Conservation (phyloP, 768 basidiomycete species). For the Trametes meyenii region DNA sequence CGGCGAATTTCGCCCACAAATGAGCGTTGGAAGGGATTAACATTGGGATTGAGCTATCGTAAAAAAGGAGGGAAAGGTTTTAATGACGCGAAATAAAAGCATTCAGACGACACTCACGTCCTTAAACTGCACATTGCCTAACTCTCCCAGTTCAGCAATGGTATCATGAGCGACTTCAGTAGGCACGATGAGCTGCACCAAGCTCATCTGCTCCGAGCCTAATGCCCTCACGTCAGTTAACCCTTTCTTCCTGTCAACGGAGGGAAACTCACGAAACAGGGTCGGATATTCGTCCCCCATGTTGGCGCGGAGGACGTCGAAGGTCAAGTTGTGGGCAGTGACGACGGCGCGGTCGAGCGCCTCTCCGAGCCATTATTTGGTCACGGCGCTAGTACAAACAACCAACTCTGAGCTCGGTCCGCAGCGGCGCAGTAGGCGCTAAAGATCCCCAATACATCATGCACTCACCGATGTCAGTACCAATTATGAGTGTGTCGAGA, state of each 20-base stretch:
- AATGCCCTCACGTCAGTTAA: slow-evolving; percentile 18
- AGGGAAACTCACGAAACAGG: slow-evolving; percentile 67
- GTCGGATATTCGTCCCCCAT: slow-evolving; percentile 86
- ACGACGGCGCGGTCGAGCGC: slow-evolving; percentile 11
- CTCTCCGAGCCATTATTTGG: slow-evolving; percentile 12
- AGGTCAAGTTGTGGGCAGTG: slow-evolving; percentile 13
- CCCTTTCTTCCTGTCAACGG: too few species aligned
- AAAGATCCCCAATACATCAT: background rate
- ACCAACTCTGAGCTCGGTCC: background rate
- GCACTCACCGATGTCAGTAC: too few species aligned
- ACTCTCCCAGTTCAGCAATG: slow-evolving; percentile 91
- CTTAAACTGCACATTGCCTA: slow-evolving; percentile 96
- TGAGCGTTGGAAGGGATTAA: slow-evolving; percentile 98
- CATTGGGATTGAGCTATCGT: slow-evolving; percentile 85
- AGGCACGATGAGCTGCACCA: slow-evolving; percentile 96
- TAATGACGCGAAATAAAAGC: background rate
- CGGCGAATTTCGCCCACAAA: slow-evolving; percentile 96
- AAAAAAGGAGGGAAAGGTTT: background rate
- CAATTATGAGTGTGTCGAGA: too few species aligned
- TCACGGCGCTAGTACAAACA: slow-evolving; percentile 6
- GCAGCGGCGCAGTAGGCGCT: background rate
- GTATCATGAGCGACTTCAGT: slow-evolving; percentile 98
- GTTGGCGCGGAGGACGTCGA: slow-evolving; percentile 18
- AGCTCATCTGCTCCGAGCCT: slow-evolving; percentile 98
- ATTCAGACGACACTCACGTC: slow-evolving; percentile 72